Evolutionary conservation across 1,284 basidiomycete species (phyloP), one percentile per base, ranked within the genome.

Genomic region (Puccinia novopanici): DNA sequence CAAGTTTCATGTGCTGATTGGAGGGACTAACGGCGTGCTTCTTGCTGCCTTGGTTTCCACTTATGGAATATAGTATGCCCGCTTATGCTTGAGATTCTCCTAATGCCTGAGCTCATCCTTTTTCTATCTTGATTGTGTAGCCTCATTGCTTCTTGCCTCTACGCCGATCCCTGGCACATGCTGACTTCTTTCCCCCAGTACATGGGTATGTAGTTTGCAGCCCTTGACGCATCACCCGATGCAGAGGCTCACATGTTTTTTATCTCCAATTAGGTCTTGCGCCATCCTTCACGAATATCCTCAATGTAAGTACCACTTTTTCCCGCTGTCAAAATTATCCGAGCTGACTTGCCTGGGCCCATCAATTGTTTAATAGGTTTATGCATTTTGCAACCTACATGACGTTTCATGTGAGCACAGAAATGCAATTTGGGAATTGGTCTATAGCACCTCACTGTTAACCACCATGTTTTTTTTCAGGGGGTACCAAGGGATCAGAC

Each of bases 161-260:
- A 95, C 84, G 93, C 95, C 81, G 95, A 98, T 87, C 95, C 95
- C 8, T 98, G 95, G 95, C 95, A 98, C 86, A 93, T 99, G 91
- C 90, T 96, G 86, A 94, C 93, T n/a, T 95, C 93, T 84, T 95
- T 98, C 89, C 88, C 92, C 83, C 95, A 97, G 86, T 98, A 97
- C 86, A 87, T 97, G 40, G 82, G 83, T 79, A 75, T 83, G 67
- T 82, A n/a, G n/a, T 22, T 10, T 42, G 22, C 2, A 42, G 15
- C 12, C 5, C 8, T 17, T 17, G 8, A 37, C 10, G n/a, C 12
- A 12, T 63, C 13, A 50, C 12, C 45, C 50, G 3, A 1, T n/a
- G 17, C 22, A 8, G 19, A n/a, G 27, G 40, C 12, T 52, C 4
- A 19, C 34, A 45, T 8, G 10, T 52, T 27, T 45, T 57, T n/a